Percentiles rank a stretch among this genome's conserved stretches.
Evolutionary conservation across 345 rosid species (phyloP).

Genomic region (Citrus medica): DNA sequence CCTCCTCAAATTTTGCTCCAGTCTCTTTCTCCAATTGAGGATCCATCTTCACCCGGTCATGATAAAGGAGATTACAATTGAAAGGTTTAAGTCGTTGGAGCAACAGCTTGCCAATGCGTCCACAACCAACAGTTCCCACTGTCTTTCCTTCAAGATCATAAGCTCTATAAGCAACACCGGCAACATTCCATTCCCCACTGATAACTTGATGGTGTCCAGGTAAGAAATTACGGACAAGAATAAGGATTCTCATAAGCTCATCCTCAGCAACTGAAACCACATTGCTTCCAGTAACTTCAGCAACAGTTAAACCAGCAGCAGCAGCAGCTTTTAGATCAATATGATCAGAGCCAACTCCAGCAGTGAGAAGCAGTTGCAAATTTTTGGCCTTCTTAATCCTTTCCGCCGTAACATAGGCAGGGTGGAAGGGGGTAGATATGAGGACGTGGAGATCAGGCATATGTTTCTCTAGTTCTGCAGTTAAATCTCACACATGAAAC

Average conservation of each 20-base stretch:
- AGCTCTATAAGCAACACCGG: constrained; percentile 74
- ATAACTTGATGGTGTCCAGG: constrained; percentile 84
- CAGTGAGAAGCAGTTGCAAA: constrained; percentile 82
- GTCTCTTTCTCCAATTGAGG: constrained; percentile 61
- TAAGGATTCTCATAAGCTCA: constrained; percentile 91
- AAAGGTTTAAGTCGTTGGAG: constrained; percentile 90
- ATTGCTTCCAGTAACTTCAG: constrained; percentile 96
- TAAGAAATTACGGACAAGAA: constrained; percentile 83
- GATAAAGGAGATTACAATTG: constrained; percentile 82
- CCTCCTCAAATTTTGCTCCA: constrained; percentile 79
- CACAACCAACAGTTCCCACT: constrained; percentile 87
- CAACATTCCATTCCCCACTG: constrained; percentile 93
- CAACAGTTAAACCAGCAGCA: constrained; percentile 84
- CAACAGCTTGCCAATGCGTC: constrained; percentile 84
- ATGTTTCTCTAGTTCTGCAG: constrained; percentile 81
- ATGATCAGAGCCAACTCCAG: constrained; percentile 96
- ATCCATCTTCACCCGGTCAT: constrained; percentile 76
- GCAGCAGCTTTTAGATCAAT: constrained; percentile 87
- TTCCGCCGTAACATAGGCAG: constrained; percentile 85
- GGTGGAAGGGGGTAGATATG: constrained; percentile 90
- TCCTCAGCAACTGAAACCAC: constrained; percentile 92
- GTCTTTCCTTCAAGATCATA: constrained; percentile 98
- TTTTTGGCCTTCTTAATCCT: constrained; percentile 92
- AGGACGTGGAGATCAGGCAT: constrained; percentile 84
- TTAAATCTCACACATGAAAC: background rate